These are phyloP conservation scores for Ceratocystis smalleyi DNA, from an alignment of 2,329 filamentous ascomycete genomes.

Conservation along the genomic window DNA sequence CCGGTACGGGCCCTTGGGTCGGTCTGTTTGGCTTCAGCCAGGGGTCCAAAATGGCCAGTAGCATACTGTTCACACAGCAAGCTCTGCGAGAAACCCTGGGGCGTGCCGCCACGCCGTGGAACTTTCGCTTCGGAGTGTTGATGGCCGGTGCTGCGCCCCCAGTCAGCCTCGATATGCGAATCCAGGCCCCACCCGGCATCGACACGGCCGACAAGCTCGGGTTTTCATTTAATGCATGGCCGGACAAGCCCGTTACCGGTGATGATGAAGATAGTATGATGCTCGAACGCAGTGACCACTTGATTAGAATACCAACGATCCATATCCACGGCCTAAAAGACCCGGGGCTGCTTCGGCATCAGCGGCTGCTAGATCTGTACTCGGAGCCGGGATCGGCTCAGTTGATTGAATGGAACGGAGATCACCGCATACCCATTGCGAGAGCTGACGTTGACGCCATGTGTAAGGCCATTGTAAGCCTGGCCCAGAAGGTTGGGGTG, in stretches of 20 bases:
- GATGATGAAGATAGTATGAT: conserved; percentile 23
- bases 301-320: conserved; percentile 43
- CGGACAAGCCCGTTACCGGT: conserved; percentile 19
- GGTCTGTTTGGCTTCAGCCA: conserved; percentile 52
- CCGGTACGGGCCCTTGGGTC: conserved; percentile 42
- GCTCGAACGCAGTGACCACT: conserved; percentile 26
- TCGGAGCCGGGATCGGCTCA: conserved; percentile 38
- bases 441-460: conserved; percentile 45
- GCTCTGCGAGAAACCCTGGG: conserved; percentile 28
- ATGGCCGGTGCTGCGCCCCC: conserved; percentile 47
- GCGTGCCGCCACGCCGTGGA: conserved; percentile 20
- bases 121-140: conserved; percentile 45
- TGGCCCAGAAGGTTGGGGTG: conserved; percentile 25
- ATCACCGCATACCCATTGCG: conserved; percentile 57
- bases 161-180: conserved; percentile 32
- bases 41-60: conserved; percentile 46
- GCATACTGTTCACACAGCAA: conserved; percentile 48
- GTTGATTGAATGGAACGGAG: conserved; percentile 58
- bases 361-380: conserved; percentile 40
- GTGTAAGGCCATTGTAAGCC: conserved; percentile 34
- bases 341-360: conserved; percentile 43
- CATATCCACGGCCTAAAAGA: conserved; percentile 53
- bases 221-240: conserved; percentile 30
- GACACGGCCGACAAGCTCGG: conserved; percentile 22
- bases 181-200: conserved; percentile 20